Percentiles rank a stretch among this genome's conserved stretches.
These are phyloP conservation scores for Phytophthora macrochlamydospora DNA, from an alignment of 352 stramenopile species.

Conservation along the genomic window DNA sequence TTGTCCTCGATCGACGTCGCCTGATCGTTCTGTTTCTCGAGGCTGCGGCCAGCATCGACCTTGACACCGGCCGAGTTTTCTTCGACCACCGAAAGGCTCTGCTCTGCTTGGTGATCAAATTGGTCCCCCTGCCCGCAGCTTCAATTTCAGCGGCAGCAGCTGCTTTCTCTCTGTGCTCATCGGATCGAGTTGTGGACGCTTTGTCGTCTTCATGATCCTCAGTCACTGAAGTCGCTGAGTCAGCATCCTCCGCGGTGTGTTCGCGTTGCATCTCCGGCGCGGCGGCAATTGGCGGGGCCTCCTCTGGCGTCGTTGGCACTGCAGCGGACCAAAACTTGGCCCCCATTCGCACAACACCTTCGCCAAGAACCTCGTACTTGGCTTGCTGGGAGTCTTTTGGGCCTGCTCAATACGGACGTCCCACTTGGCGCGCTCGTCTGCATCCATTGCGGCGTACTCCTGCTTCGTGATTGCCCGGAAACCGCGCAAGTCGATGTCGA, in stretches of 20 bases:
- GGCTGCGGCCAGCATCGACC: background rate
- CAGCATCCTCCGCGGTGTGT: too few species aligned
- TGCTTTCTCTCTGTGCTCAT: conserved; percentile 16
- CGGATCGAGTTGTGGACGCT: conserved; percentile 1
- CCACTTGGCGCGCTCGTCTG: conserved; percentile 56
- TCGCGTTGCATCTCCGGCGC: background rate
- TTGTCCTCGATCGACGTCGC: conserved; percentile 9
- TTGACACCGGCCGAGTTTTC: background rate
- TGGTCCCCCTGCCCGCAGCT: conserved; percentile 10
- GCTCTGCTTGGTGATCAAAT: conserved; percentile 4
- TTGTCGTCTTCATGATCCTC: conserved; percentile 1
- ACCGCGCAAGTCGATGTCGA: conserved; percentile 40
- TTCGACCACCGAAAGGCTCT: conserved; percentile 26
- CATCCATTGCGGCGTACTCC: conserved; percentile 56
- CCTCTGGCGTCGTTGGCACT: background rate
- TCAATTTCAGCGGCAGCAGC: conserved; percentile 18
- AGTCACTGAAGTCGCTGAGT: background rate
- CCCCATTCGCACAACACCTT: conserved; percentile 50
- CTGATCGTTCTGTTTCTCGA: background rate
- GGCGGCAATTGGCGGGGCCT: background rate
- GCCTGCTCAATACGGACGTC: conserved; percentile 62
- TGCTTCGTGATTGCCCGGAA: conserved; percentile 73
- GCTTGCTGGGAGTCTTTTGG: conserved; percentile 46
- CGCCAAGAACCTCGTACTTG: conserved; percentile 41
- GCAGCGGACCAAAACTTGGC: conserved; percentile 54